Base-by-base conservation (phyloP, 2,329 filamentous ascomycete genomes). In the Emergomyces africanus region DNA sequence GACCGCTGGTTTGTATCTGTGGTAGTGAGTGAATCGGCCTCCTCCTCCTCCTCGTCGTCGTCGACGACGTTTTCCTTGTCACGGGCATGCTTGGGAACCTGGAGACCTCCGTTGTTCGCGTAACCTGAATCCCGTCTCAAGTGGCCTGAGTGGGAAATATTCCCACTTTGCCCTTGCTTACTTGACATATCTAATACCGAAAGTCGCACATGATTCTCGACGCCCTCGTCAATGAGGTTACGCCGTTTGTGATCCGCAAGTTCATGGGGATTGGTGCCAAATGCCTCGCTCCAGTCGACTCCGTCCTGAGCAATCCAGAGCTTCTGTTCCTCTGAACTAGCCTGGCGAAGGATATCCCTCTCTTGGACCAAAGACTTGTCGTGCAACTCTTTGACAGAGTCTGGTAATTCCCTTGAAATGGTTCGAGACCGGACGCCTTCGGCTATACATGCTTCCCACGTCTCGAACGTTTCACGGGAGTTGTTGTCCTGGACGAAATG, bases 391-490 rank as follows among this genome's bases (percentile, higher is more conserved):
- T 88, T 83, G 0, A 92, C 80, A 12, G 82, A 75, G 0, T 85
- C 82, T 0, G 90, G 89, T 0, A 96, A 78, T 67, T 95, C 87
- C 28, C 84, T 81, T 10, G 81, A 76, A 0, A 96, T 89, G 33
- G 83, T 81, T 59, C 85, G 81, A 15, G 79, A 74, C 1, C 94
- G 84, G 0, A 96, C 89, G 14, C 92, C 92, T 71, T 97, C 91
- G 0, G 90, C 84, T 46, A 87, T 83, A 70, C 92, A 96, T 0
- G 90, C 89, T 72, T 96, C 90, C 90, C 91, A 97, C 0, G 87
- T 88, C 75, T 97, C 92, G 64, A 89, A 95, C 0, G 91, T 96
- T 77, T 97, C 94, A 37, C 92, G 86, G 1, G 87, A 86, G 69
- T 95, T 85, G 67, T 95, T 96, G 71, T 95, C 89, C 54, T 84